phyloP scores from a whole-genome alignment of 257 asterid species.

The Petunia secreta region DNA sequence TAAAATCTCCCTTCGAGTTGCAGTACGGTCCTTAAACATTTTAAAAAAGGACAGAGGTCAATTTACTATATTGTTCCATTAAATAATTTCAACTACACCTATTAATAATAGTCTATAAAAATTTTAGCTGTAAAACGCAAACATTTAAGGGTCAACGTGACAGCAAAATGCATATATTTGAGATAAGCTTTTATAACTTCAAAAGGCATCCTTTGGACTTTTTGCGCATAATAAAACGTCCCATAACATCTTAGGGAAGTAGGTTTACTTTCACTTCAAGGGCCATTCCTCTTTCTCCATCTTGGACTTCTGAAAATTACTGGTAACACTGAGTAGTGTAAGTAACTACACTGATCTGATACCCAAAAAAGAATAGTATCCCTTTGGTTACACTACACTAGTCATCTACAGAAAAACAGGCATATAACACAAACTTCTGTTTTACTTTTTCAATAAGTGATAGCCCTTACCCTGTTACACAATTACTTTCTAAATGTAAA shows the following conservation, averaged over 20 bases:
- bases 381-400: neutral
- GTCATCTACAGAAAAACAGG: neutral
- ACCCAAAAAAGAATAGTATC: neutral
- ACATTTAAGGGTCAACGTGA: too few relatives aligned
- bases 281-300: neutral
- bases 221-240: neutral
- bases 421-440: neutral
- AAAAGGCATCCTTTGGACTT: neutral
- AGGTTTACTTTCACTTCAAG: neutral
- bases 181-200: neutral
- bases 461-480: too few relatives aligned
- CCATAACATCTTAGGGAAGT: constrained; percentile 6
- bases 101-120: too few relatives aligned
- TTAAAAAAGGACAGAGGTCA: too few relatives aligned
- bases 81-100: too few relatives aligned
- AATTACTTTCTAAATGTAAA: neutral
- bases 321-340: neutral
- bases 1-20: too few relatives aligned
- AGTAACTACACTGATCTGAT: neutral
- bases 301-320: neutral
- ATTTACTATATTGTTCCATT: too few relatives aligned
- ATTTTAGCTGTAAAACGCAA: too few relatives aligned
- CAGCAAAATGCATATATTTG: too few relatives aligned
- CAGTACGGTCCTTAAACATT: too few relatives aligned
- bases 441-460: too few relatives aligned